phyloP scores from a whole-genome alignment of 768 basidiomycete species.

The Lepiota venenata region DNA sequence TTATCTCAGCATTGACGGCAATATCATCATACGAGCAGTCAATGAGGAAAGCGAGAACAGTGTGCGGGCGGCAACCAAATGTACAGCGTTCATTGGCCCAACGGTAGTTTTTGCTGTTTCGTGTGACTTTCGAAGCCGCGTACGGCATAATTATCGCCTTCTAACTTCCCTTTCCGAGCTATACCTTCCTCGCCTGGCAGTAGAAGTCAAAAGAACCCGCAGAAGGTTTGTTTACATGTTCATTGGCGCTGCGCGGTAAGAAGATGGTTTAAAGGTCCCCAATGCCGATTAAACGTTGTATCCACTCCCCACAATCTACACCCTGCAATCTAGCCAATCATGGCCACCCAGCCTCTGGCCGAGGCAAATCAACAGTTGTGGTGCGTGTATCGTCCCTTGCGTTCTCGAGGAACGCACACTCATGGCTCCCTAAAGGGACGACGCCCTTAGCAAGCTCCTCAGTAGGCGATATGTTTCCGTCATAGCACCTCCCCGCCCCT shows the following conservation, averaged over 20 bases:
- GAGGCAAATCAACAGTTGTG: slow-evolving; percentile 65
- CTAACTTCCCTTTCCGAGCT: slow-evolving; percentile 41
- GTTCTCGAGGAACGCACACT: background rate
- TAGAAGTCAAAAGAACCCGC: slow-evolving; percentile 43
- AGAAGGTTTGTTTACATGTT: slow-evolving; percentile 52
- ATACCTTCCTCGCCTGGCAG: slow-evolving; percentile 43
- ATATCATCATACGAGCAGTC: slow-evolving; percentile 1
- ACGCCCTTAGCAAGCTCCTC: slow-evolving; percentile 57
- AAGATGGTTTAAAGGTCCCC: slow-evolving; percentile 43
- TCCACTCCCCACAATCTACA: slow-evolving; percentile 31
- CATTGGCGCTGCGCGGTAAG: slow-evolving; percentile 38
- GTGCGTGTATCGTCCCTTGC: slow-evolving; percentile 35
- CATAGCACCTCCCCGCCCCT: background rate
- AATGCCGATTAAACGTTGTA: slow-evolving; percentile 39
- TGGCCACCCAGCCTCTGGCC: slow-evolving; percentile 53
- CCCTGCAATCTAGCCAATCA: slow-evolving; percentile 35
- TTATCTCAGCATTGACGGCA: slow-evolving; percentile 2
- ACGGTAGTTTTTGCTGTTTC: slow-evolving; percentile 19
- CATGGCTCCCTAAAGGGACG: slow-evolving; percentile 47
- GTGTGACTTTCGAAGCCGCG: slow-evolving; percentile 42
- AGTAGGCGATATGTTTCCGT: slow-evolving; percentile 31
- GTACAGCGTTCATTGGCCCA: slow-evolving; percentile 3
- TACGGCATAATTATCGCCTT: slow-evolving; percentile 35
- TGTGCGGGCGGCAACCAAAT: slow-evolving; percentile 3
- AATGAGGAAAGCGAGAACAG: slow-evolving; percentile 2